Conservation (phyloP, 352 stramenopile genomes). For the Peronospora farinosa region DNA sequence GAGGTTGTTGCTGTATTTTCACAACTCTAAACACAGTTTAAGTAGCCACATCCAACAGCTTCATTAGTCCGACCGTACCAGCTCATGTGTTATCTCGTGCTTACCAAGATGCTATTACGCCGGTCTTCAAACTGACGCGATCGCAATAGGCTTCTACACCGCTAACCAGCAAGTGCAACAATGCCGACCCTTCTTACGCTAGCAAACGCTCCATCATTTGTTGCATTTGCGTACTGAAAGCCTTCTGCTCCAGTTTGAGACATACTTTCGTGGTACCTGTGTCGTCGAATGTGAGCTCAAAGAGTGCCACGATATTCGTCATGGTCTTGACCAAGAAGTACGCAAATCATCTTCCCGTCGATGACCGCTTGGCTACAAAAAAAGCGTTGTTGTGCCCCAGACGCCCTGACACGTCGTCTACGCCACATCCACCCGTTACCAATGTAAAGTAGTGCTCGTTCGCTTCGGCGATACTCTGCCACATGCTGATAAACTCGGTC, state of each 20-base stretch:
- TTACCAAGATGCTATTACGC: neutral
- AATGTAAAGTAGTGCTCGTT: constrained; percentile 93
- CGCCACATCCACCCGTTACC: constrained; percentile 47
- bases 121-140: too few relatives aligned
- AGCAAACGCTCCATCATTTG: constrained; percentile 81
- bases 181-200: constrained; percentile 21
- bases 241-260: constrained; percentile 91
- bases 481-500: constrained; percentile 90
- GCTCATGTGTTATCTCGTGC: too few relatives aligned
- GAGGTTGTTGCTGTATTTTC: too few relatives aligned
- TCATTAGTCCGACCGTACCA: too few relatives aligned
- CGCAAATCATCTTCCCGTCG: constrained; percentile 91
- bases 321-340: constrained; percentile 94
- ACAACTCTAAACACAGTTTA: too few relatives aligned
- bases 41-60: too few relatives aligned
- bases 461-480: constrained; percentile 93
- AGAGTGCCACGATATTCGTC: constrained; percentile 88
- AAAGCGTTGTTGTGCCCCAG: constrained; percentile 90
- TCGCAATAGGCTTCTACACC: too few relatives aligned
- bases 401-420: constrained; percentile 84
- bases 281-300: constrained; percentile 94
- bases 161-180: too few relatives aligned
- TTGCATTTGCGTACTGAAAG: constrained; percentile 86
- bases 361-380: constrained; percentile 91
- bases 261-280: constrained; percentile 90